Conservation (phyloP, 2,329 filamentous ascomycete genomes). For the Cryphonectria naterciae region DNA sequence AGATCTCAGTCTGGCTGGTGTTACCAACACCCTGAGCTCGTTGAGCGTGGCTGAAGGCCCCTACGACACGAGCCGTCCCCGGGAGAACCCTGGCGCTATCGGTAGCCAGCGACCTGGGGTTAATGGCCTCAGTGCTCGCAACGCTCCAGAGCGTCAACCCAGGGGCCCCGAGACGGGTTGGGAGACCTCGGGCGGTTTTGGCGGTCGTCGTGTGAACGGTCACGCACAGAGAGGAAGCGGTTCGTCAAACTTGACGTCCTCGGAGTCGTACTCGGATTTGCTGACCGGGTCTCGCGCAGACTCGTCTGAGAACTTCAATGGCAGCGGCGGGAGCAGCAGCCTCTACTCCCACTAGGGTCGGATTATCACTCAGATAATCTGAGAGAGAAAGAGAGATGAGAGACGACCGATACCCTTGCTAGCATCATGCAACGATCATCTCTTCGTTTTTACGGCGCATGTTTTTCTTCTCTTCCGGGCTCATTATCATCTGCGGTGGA, state of each 20-base stretch:
- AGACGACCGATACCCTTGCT: constrained; percentile 16
- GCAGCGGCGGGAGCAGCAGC: constrained; percentile 27
- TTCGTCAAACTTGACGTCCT: constrained; percentile 36
- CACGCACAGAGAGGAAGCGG: constrained; percentile 66
- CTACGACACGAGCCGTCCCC: constrained; percentile 50
- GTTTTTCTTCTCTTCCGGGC: constrained; percentile 24
- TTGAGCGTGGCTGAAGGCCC: constrained; percentile 53
- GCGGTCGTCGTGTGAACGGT: constrained; percentile 58
- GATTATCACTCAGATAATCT: constrained; percentile 10
- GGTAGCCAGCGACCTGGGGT: constrained; percentile 66
- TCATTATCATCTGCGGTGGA: constrained; percentile 19
- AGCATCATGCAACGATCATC: constrained; percentile 21
- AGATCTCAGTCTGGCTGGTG: constrained; percentile 38
- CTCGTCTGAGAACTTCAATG: constrained; percentile 30
- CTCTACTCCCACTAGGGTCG: constrained; percentile 28
- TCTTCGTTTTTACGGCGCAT: constrained; percentile 22
- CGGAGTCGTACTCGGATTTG: constrained; percentile 28
- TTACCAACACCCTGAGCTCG: constrained; percentile 52
- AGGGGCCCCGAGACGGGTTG: constrained; percentile 62
- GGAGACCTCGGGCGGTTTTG: constrained; percentile 59
- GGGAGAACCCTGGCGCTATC: constrained; percentile 63
- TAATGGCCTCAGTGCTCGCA: constrained; percentile 47
- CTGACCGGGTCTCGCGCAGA: constrained; percentile 30
- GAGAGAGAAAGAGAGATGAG: constrained; percentile 11
- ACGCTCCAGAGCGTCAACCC: constrained; percentile 65